These are phyloP conservation scores for Acanthamoeba triangularis DNA, from an alignment of 208 protist genomes.

Conservation along the genomic window DNA sequence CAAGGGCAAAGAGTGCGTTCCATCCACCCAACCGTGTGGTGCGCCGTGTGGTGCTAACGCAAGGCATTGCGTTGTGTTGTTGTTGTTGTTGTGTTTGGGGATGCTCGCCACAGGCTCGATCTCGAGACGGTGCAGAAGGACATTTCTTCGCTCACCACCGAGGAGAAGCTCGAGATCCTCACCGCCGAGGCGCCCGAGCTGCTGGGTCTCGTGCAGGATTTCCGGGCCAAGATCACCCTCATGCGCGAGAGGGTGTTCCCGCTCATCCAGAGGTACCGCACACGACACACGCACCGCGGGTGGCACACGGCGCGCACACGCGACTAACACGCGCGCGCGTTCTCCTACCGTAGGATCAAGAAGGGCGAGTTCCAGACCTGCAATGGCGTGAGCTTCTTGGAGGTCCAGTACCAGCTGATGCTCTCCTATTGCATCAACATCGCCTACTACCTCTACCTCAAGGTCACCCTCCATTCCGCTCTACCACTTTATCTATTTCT, in stretches of 20 bases:
- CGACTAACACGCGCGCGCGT: slow-evolving; percentile 89
- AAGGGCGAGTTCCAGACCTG: slow-evolving; percentile 90
- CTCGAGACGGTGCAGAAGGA: slow-evolving; percentile 22
- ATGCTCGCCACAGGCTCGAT: not conserved
- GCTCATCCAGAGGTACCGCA: slow-evolving; percentile 94
- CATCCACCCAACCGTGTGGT: not conserved
- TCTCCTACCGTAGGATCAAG: slow-evolving; percentile 91
- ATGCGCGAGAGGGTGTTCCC: slow-evolving; percentile 95
- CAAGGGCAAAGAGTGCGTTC: not conserved
- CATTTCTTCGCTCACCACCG: slow-evolving; percentile 50
- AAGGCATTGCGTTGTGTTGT: not conserved
- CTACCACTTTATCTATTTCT: not conserved
- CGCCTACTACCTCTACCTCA: slow-evolving; percentile 96
- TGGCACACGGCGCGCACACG: slow-evolving; percentile 60
- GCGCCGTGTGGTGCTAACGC: not conserved
- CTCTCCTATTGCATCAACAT: slow-evolving; percentile 97
- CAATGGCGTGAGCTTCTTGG: slow-evolving; percentile 82
- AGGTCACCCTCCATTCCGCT: slow-evolving; percentile 79
- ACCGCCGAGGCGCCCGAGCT: slow-evolving; percentile 13
- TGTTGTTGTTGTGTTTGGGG: not conserved
- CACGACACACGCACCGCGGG: slow-evolving; percentile 93
- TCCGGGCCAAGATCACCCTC: slow-evolving; percentile 92
- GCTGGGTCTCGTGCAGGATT: slow-evolving; percentile 80
- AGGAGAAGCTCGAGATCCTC: slow-evolving; percentile 62
- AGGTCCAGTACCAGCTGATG: slow-evolving; percentile 91